These are phyloP conservation scores for Microbotryum intermedium DNA, from an alignment of 1,284 basidiomycete species.

Conservation along the genomic window DNA sequence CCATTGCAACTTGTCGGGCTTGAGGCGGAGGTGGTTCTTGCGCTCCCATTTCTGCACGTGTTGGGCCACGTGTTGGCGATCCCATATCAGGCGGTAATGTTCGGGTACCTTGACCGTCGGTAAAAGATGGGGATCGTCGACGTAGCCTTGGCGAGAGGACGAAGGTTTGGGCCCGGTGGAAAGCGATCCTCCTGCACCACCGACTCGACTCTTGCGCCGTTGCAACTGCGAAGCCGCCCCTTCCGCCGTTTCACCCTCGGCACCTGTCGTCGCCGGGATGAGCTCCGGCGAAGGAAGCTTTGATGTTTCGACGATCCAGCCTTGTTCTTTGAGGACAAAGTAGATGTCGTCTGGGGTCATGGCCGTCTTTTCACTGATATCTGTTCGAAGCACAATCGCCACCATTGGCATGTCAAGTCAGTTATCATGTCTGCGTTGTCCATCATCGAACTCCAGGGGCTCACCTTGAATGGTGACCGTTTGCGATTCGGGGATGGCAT, in stretches of 20 bases:
- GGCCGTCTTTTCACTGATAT: slow-evolving; percentile 75
- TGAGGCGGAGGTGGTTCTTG: slow-evolving; percentile 72
- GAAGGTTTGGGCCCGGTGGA: slow-evolving; percentile 8
- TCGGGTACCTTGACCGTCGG: slow-evolving; percentile 49
- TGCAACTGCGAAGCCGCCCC: background rate
- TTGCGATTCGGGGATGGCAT: background rate
- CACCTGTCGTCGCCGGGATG: too few species aligned
- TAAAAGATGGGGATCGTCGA: background rate
- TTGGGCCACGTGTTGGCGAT: slow-evolving; percentile 60
- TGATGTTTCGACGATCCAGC: slow-evolving; percentile 57
- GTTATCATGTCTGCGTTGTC: background rate
- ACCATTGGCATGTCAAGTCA: background rate
- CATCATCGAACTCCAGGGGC: slow-evolving; percentile 12
- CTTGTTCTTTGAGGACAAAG: slow-evolving; percentile 63
- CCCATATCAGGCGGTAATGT: slow-evolving; percentile 68
- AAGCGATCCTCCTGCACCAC: background rate
- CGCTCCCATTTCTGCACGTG: slow-evolving; percentile 58
- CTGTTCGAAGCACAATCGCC: slow-evolving; percentile 42
- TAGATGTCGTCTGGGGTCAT: slow-evolving; percentile 88
- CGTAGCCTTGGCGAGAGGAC: background rate
- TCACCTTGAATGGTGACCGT: background rate
- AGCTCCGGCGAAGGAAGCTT: slow-evolving; percentile 19
- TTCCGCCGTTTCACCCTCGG: too few species aligned
- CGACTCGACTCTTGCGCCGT: background rate
- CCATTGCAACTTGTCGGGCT: slow-evolving; percentile 85